Percentiles rank a stretch among this genome's conserved stretches.
These are phyloP conservation scores for Dissophora globulifera DNA, from an alignment of 192 early-diverging fungal genomes.

Conservation along the genomic window DNA sequence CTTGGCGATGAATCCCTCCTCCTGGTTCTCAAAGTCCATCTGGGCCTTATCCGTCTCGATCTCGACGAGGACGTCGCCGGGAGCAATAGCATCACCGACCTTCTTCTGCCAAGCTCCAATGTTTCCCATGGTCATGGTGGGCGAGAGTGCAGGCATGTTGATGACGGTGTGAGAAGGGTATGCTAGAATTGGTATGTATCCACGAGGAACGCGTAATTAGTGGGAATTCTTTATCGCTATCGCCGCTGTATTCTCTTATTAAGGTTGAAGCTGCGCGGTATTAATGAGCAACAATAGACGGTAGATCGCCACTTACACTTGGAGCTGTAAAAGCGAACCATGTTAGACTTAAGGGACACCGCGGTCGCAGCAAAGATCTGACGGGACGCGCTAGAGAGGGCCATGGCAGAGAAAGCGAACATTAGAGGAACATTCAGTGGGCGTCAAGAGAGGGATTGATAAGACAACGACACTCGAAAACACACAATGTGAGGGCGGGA, in stretches of 20 bases:
- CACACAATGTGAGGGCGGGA: no score
- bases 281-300: no score
- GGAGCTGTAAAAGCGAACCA: conserved; percentile 62
- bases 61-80: conserved; percentile 94
- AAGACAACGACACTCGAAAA: no score
- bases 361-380: conserved; percentile 56
- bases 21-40: conserved; percentile 99
- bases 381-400: conserved; percentile 37
- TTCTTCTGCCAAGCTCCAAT: conserved; percentile 95
- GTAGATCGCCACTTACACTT: conserved; percentile 55
- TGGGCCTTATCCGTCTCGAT: conserved; percentile 99
- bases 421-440: no score
- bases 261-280: conserved; percentile 36
- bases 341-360: conserved; percentile 48
- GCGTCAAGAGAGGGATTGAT: no score
- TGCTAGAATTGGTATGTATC: no score
- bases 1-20: conserved; percentile 96
- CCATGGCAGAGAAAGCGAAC: no score
- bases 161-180: conserved; percentile 86
- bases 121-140: conserved; percentile 97
- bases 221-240: no score
- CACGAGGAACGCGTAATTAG: no score
- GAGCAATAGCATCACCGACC: conserved; percentile 87
- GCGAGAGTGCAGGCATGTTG: conserved; percentile 98
- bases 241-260: no score